Evolutionary conservation across 192 early-diverging fungal species (phyloP).

Genomic region (Backusella sp.): DNA sequence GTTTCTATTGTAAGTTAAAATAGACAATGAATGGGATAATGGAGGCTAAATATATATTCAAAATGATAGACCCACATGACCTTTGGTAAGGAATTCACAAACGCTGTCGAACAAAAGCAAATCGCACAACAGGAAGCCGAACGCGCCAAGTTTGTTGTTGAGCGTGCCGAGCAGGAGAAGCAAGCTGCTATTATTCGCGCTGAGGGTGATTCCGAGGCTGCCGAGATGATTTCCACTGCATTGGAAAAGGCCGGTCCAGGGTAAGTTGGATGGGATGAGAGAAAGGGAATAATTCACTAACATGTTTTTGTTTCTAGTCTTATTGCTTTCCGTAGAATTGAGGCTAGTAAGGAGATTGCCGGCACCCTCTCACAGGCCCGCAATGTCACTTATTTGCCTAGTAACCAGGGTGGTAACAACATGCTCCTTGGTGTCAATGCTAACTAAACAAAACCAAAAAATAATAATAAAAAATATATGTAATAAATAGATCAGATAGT

Average conservation of each 20-base stretch:
- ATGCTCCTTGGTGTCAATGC: slow-evolving; percentile 70
- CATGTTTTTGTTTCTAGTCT: slow-evolving; percentile 34
- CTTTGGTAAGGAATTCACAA: slow-evolving; percentile 98
- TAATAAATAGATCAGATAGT: not conserved
- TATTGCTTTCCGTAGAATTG: slow-evolving; percentile 95
- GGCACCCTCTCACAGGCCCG: slow-evolving; percentile 74
- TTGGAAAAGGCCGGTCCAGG: slow-evolving; percentile 91
- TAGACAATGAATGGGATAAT: not conserved
- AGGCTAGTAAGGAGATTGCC: slow-evolving; percentile 97
- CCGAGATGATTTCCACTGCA: slow-evolving; percentile 87
- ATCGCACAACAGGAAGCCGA: slow-evolving; percentile 99
- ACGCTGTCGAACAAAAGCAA: slow-evolving; percentile 98
- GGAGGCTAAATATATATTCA: not conserved
- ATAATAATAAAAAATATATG: not conserved
- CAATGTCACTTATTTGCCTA: slow-evolving; percentile 92
- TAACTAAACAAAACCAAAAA: not conserved
- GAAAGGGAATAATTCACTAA: not conserved
- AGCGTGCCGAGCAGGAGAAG: slow-evolving; percentile 97
- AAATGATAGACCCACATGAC: slow-evolving; percentile 87
- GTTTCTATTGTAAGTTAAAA: slow-evolving; percentile 87
- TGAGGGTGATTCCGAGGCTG: slow-evolving; percentile 96
- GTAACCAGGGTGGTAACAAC: slow-evolving; percentile 60
- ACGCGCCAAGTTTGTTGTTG: slow-evolving; percentile 96
- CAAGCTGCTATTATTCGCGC: slow-evolving; percentile 95
- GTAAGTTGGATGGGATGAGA: not conserved